Evolutionary conservation across 306 rosid genomes (phyloP).

Genomic region (Cucurbita pepo): DNA sequence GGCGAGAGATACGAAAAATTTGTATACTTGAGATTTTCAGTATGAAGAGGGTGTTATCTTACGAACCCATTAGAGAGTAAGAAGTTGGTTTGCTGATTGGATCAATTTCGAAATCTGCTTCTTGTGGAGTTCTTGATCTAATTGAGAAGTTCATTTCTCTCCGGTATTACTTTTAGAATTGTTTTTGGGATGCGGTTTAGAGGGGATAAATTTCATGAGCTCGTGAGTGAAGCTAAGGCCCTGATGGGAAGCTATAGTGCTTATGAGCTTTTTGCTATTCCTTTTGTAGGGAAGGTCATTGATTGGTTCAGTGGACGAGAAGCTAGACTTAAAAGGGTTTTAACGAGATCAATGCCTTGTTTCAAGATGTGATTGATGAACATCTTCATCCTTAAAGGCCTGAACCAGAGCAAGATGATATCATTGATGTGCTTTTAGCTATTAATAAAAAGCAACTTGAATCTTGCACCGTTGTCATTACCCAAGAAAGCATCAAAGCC

Average conservation of each 20-base stretch:
- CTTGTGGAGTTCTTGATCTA: slow-evolving; percentile 5
- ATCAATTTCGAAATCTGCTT: neutral
- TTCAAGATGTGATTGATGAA: slow-evolving; percentile 22
- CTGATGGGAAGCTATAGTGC: slow-evolving; percentile 14
- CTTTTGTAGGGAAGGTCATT: neutral
- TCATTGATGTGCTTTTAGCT: slow-evolving; percentile 12
- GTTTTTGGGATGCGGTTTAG: neutral
- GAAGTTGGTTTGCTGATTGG: neutral
- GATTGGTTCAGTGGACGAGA: slow-evolving; percentile 23
- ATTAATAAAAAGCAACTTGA: neutral
- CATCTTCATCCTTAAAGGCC: slow-evolving; percentile 1
- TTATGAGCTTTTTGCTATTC: slow-evolving; percentile 20
- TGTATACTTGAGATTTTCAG: slow-evolving; percentile 24
- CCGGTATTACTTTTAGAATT: no score
- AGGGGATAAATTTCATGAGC: slow-evolving; percentile 11
- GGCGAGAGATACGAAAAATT: slow-evolving; percentile 29
- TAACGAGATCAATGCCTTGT: slow-evolving; percentile 10
- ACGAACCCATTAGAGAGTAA: slow-evolving; percentile 8
- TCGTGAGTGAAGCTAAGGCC: slow-evolving; percentile 12
- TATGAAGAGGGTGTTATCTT: slow-evolving; percentile 1
- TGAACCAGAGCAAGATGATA: slow-evolving; percentile 14
- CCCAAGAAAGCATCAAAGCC: slow-evolving; percentile 20
- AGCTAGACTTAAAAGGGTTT: slow-evolving; percentile 12
- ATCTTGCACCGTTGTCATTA: neutral
- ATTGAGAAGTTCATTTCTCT: slow-evolving; percentile 18